Conservation (phyloP, 179 eudicot genomes). For the Drosera spatulata region DNA sequence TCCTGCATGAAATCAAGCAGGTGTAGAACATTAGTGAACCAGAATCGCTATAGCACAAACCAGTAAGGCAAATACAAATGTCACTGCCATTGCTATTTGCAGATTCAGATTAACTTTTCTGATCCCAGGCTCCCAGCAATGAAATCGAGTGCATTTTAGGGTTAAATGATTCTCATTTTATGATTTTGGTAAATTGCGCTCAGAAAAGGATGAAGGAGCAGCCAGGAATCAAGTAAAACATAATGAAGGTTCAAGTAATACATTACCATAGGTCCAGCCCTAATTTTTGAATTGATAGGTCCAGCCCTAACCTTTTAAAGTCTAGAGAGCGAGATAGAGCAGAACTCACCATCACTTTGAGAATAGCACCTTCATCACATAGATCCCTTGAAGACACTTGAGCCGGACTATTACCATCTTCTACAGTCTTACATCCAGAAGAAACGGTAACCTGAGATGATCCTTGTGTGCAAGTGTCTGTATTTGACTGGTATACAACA, state of each 20-base stretch:
- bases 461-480: conserved; percentile 34
- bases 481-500: conserved; percentile 29
- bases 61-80: neutral
- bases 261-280: too few relatives aligned
- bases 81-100: too few relatives aligned
- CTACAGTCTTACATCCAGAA: conserved; percentile 46
- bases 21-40: too few relatives aligned
- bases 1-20: conserved; percentile 41
- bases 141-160: too few relatives aligned
- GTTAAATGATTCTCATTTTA: too few relatives aligned
- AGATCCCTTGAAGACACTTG: conserved; percentile 55
- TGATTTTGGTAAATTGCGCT: too few relatives aligned
- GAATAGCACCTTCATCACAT: conserved; percentile 70
- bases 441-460: conserved; percentile 61
- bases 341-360: conserved; percentile 93
- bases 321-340: too few relatives aligned
- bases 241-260: too few relatives aligned
- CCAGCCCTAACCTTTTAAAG: too few relatives aligned
- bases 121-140: neutral
- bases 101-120: neutral
- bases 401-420: conserved; percentile 59
- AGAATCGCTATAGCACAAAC: neutral
- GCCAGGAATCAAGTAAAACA: too few relatives aligned
- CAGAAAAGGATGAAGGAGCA: too few relatives aligned
- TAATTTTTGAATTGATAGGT: too few relatives aligned